Percentiles rank a stretch among this genome's conserved stretches.
phyloP scores from a whole-genome alignment of 257 asterid species.

The Jacaranda copaia region DNA sequence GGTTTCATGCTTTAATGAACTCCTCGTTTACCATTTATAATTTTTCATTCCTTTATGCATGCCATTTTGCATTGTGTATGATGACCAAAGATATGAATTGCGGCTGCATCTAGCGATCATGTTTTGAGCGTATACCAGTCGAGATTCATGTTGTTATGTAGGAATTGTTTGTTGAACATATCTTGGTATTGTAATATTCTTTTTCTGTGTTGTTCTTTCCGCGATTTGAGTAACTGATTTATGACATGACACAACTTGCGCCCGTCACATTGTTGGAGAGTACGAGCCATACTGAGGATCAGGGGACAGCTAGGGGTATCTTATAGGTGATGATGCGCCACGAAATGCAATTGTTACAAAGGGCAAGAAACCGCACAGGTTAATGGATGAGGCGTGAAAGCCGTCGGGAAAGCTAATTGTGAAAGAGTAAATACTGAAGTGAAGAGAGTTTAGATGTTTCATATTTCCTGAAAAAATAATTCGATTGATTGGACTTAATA shows the following conservation, averaged over 20 bases:
- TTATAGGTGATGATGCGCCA: background rate
- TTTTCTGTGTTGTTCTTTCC: background rate
- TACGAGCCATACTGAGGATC: background rate
- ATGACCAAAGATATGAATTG: conserved; percentile 12
- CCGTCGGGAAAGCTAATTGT: too few species aligned
- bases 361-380: too few species aligned
- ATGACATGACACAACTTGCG: background rate
- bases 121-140: conserved; percentile 17
- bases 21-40: background rate
- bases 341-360: too few species aligned
- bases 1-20: background rate
- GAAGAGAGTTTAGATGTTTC: too few species aligned
- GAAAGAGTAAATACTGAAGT: too few species aligned
- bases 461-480: too few species aligned
- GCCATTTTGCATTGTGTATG: conserved; percentile 3
- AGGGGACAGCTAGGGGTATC: background rate
- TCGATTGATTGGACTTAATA: too few species aligned
- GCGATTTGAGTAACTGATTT: background rate
- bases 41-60: conserved; percentile 15
- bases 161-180: conserved; percentile 39
- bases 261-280: background rate
- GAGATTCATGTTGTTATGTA: conserved; percentile 41
- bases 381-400: too few species aligned
- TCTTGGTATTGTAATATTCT: conserved; percentile 32
- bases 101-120: conserved; percentile 22